These are phyloP conservation scores for Trichoderma sp. DNA, from an alignment of 2,329 filamentous ascomycete species.

Conservation along the genomic window DNA sequence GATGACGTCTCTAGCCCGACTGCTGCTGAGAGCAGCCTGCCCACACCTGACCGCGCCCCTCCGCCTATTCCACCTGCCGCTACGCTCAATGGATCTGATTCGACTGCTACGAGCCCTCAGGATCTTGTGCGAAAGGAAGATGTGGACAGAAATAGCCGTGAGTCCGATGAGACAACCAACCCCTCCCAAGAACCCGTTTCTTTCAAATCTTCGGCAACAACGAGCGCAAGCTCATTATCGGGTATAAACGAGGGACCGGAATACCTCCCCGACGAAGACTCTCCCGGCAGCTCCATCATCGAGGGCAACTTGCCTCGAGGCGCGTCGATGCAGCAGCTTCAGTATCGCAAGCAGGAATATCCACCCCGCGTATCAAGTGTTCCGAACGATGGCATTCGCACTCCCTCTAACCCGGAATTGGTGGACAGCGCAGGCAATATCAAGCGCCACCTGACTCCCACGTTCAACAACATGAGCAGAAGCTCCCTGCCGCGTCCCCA, in stretches of 20 bases:
- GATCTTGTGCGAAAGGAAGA: conserved; percentile 35
- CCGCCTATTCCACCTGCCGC: conserved; percentile 21
- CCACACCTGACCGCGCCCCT: conserved; percentile 22
- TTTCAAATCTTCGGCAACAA: conserved; percentile 51
- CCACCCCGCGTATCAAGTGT: conserved; percentile 42
- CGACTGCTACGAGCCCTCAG: conserved; percentile 34
- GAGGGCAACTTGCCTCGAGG: conserved; percentile 42
- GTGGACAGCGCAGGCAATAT: conserved; percentile 49
- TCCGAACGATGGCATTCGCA: conserved; percentile 42
- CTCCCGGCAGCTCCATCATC: conserved; percentile 49
- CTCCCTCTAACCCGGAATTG: conserved; percentile 51
- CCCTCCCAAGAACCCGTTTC: conserved; percentile 48
- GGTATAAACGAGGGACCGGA: conserved; percentile 49
- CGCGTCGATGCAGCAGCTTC: conserved; percentile 53
- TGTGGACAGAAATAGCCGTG: conserved; percentile 48
- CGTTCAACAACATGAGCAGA: conserved; percentile 51
- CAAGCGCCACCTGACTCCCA: conserved; percentile 63
- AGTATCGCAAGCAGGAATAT: conserved; percentile 57
- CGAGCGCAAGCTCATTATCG: conserved; percentile 56
- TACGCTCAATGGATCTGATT: conserved; percentile 30
- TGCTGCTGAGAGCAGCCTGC: conserved; percentile 21
- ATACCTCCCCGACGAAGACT: conserved; percentile 43
- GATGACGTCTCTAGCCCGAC: conserved; percentile 10
- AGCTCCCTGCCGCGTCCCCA: conserved; percentile 65
- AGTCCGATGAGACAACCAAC: conserved; percentile 51